Conservation (phyloP, 176 grass and related monocot species). For the bread wheat (Triticum aestivum) region DNA sequence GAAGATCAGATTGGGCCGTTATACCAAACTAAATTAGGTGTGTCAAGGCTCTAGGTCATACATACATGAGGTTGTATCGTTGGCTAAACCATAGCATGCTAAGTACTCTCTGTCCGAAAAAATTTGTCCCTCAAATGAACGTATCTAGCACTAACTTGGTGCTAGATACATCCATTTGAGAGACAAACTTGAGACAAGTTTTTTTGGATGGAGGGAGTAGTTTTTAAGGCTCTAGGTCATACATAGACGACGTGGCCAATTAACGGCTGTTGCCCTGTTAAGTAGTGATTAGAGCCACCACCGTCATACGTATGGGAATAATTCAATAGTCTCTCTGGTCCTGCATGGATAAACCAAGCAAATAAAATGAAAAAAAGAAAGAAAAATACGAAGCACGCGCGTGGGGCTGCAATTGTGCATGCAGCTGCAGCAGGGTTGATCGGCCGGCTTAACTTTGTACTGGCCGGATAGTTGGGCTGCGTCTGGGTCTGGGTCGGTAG, state of each 20-base stretch:
- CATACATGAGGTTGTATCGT: background rate
- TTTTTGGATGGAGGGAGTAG: no score
- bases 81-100: background rate
- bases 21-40: background rate
- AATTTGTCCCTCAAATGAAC: no score
- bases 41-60: background rate
- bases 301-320: background rate
- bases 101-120: no score
- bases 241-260: background rate
- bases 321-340: no score
- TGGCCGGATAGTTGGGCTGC: background rate
- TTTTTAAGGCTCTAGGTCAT: no score
- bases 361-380: no score
- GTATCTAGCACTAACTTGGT: no score
- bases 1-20: background rate
- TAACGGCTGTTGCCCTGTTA: background rate
- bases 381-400: background rate
- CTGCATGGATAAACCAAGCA: no score
- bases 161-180: no score
- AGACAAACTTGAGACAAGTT: no score
- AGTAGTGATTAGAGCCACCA: no score
- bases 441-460: background rate
- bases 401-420: background rate
- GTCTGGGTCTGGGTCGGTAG: constrained; percentile 15
- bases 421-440: background rate